Base-by-base conservation (phyloP, 768 basidiomycete genomes). In the Lactarius hatsudake region DNA sequence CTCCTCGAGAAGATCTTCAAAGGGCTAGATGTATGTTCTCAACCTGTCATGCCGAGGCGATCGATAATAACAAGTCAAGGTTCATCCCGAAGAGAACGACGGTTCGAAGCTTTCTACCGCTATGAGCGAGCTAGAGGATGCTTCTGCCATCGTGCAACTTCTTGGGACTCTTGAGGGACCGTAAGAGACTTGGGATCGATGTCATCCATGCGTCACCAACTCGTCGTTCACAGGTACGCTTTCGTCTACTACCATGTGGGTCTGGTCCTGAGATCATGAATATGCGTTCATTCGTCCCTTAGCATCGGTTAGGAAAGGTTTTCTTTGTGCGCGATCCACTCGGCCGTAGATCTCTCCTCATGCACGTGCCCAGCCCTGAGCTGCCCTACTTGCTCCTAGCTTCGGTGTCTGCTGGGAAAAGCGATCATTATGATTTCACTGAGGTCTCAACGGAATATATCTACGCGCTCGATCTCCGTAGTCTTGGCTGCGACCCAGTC, bases 301-400 rank as follows among this genome's bases (percentile, higher is more conserved):
- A 88, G 87, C 76, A 74, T 61, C 51, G 69, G 55, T 78, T 81
- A 9, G 74, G 78, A 36, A 81, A 75, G 38, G 72, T 96, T 10
- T 91, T 85, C 76, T 94, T 89, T 72, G 89, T 83, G 18, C 82
- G 93, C 62, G 94, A 96, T 76, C 92, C 93, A 3, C 83, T 95
- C 2, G 94, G 94, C 8, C 84, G 94, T 43, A 84, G 94, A 57
- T 95, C 94, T n/a, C 81, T 96, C 8, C 79, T 96, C 8, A 79
- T 92, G 38, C 90, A 90, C 65, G 79, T 76, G 65, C 89, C 89
- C 34, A 82, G 81, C 17, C 45, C 68, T 1, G 59, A 62, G 20
- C 76, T 77, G 5, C 86, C 89, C 0, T 82, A 82, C 67, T 79
- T 93, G 53, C 73, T 91, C 38, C 77, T 94, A 32, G 75, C 86